Conservation (phyloP, 768 basidiomycete species). For the Pisolithus albus region DNA sequence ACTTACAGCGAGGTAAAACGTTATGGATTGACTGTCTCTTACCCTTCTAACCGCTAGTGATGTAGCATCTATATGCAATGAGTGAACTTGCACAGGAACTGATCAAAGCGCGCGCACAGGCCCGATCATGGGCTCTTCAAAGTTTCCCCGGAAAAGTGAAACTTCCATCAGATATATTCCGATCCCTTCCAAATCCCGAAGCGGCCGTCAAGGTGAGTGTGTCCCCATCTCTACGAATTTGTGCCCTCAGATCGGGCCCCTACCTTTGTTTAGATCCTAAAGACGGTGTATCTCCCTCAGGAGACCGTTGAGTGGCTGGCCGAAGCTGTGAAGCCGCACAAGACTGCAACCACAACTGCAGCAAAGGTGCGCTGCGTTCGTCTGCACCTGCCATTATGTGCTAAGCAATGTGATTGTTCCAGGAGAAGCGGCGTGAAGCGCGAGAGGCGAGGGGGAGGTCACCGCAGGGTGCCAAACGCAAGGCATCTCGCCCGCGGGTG, state of each 20-base stretch:
- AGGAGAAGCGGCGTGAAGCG: constrained; percentile 32
- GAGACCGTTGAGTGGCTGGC: constrained; percentile 52
- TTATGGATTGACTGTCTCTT: neutral
- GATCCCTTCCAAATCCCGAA: constrained; percentile 58
- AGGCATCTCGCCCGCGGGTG: constrained; percentile 32
- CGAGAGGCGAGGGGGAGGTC: constrained; percentile 47
- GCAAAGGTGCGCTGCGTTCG: constrained; percentile 10
- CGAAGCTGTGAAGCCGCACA: constrained; percentile 37
- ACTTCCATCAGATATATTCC: constrained; percentile 78
- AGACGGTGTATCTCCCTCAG: constrained; percentile 61
- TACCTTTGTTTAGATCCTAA: constrained; percentile 44
- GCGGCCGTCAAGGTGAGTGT: constrained; percentile 52
- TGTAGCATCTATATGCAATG: constrained; percentile 78
- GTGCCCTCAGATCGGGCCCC: neutral
- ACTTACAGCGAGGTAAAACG: constrained; percentile 58
- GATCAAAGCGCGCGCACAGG: constrained; percentile 58
- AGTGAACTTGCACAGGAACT: constrained; percentile 87
- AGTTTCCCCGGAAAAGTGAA: constrained; percentile 77
- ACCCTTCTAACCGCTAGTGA: neutral
- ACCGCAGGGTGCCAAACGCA: constrained; percentile 42
- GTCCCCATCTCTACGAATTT: neutral
- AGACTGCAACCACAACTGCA: constrained; percentile 26
- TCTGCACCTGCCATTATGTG: constrained; percentile 1
- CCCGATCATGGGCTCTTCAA: constrained; percentile 66
- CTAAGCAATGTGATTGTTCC: constrained; percentile 1